Base-by-base conservation (phyloP, 371 early-diverging fungal species). In the Mortierella sp. region DNA sequence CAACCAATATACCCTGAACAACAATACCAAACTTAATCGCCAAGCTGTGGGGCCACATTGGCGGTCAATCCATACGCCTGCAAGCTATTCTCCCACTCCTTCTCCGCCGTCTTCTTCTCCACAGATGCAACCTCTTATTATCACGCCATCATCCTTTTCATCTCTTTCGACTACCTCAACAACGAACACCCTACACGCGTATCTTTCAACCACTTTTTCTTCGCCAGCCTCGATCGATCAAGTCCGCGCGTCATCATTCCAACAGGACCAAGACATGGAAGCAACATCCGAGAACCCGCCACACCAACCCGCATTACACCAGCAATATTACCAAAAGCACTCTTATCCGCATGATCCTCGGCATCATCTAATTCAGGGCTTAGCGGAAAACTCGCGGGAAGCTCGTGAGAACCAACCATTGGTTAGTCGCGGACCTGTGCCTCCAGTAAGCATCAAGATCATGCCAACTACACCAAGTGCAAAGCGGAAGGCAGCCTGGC, bases 21-120 rank as follows among this genome's bases (percentile, higher is more conserved):
- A 76, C 34, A 34, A 34, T 34, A 10, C 34, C 34, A 34, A 34
- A 34, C 31, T 56, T 16, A 72, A 72, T 44, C 61, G 66, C 16
- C 66, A 65, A 13, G 66, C 73, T 0, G 73, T 72, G 3, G 73
- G 73, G 2, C 73, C 76, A 7, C 76, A 76, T 31, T 76, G 76
- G 76, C 68, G 69, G 27, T 76, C 65, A 16, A 71, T 64, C 31
- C 71, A 71, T 19, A 64, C 64, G 6, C 25, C 70, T 3, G 43
- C 70, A 14, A 44, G 63, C 5, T 69, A 69, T 44, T 69, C 70
- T 5, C 69, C 69, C 31, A 68, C 61, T 29, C 54, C 62, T 5
- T 68, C 69, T 1, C 69, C 69, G 6, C 70, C 70, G n/a, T 53
- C 70, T 0, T 63, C 70, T 7, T 69, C 70, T 16, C 70, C 70